Evolutionary conservation across 805 yeast genomes (phyloP).

Genomic region (Lachancea thermotolerans): DNA sequence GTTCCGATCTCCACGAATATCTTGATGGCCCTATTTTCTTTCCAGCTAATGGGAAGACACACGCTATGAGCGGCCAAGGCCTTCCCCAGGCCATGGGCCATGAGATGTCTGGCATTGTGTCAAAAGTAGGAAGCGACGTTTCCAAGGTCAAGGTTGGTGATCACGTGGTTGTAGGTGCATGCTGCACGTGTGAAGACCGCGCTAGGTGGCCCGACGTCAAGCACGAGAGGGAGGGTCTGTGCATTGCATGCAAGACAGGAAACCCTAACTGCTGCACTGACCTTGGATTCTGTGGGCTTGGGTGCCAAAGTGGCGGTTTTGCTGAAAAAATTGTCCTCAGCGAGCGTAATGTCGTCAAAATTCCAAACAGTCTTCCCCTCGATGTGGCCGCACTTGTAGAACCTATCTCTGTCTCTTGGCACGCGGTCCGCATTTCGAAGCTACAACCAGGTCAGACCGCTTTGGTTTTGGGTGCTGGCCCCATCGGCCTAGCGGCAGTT

Average conservation of each 20-base stretch:
- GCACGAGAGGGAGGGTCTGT: conserved; percentile 26
- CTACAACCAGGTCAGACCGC: conserved; percentile 41
- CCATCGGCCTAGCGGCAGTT: conserved; percentile 55
- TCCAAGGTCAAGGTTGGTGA: conserved; percentile 42
- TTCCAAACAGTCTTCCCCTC: conserved; percentile 39
- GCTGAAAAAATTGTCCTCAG: conserved; percentile 43
- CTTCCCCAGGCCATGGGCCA: conserved; percentile 49
- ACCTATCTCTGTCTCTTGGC: conserved; percentile 54
- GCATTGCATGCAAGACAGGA: conserved; percentile 46
- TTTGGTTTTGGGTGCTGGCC: conserved; percentile 54
- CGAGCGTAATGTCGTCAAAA: conserved; percentile 34
- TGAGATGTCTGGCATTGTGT: conserved; percentile 44
- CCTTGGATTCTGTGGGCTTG: conserved; percentile 47
- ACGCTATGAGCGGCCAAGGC: conserved; percentile 36
- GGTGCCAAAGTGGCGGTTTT: conserved; percentile 50
- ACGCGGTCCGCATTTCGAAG: conserved; percentile 44
- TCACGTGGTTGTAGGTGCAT: conserved; percentile 57
- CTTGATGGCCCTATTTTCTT: conserved; percentile 55
- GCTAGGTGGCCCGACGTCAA: conserved; percentile 34
- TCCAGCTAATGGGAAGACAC: conserved; percentile 33
- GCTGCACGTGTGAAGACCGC: conserved; percentile 49
- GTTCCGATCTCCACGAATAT: conserved; percentile 55
- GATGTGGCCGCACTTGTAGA: conserved; percentile 53
- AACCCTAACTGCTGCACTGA: conserved; percentile 46
- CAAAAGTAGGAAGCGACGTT: conserved; percentile 42